A percentile compares a stretch with the other conserved stretches of the same genome.
These are phyloP conservation scores for Annulohypoxylon truncatum DNA, from an alignment of 2,329 filamentous ascomycete genomes.

Conservation along the genomic window DNA sequence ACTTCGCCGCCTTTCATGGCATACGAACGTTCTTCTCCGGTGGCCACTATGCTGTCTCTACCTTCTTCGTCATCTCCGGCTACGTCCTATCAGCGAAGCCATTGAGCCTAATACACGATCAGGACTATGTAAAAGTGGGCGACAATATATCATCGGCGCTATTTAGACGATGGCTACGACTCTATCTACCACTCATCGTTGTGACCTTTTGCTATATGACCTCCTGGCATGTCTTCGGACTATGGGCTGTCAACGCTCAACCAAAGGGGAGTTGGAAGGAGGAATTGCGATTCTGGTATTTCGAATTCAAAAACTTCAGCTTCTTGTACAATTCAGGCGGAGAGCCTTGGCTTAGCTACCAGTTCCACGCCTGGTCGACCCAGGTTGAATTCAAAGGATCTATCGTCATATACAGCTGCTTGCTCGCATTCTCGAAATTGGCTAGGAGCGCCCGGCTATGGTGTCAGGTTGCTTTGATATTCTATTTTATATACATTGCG, in stretches of 20 bases:
- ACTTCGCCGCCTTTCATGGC: constrained; percentile 65
- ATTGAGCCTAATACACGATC: constrained; percentile 58
- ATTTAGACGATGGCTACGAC: constrained; percentile 62
- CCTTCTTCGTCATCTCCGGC: constrained; percentile 69
- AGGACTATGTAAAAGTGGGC: constrained; percentile 56
- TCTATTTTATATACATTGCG: constrained; percentile 75
- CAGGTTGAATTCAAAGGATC: constrained; percentile 73
- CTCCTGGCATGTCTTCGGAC: constrained; percentile 64
- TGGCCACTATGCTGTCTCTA: constrained; percentile 69
- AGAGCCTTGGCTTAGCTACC: constrained; percentile 67
- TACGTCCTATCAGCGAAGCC: constrained; percentile 67
- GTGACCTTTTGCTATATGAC: constrained; percentile 66
- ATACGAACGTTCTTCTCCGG: constrained; percentile 71
- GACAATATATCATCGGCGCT: constrained; percentile 60
- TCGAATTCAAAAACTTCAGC: constrained; percentile 75
- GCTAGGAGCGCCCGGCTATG: constrained; percentile 65
- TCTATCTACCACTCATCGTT: constrained; percentile 64
- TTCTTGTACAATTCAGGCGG: constrained; percentile 71
- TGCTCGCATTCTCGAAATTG: constrained; percentile 68
- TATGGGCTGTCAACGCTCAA: constrained; percentile 56
- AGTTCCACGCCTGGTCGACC: constrained; percentile 72
- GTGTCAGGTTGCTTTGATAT: constrained; percentile 64
- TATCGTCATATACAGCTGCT: constrained; percentile 68
- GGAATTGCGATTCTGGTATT: constrained; percentile 63
- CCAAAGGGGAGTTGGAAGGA: constrained; percentile 55